Evolutionary conservation across 1,139 yeast species (phyloP).

Genomic region (Magnusiomyces suaveolens): DNA sequence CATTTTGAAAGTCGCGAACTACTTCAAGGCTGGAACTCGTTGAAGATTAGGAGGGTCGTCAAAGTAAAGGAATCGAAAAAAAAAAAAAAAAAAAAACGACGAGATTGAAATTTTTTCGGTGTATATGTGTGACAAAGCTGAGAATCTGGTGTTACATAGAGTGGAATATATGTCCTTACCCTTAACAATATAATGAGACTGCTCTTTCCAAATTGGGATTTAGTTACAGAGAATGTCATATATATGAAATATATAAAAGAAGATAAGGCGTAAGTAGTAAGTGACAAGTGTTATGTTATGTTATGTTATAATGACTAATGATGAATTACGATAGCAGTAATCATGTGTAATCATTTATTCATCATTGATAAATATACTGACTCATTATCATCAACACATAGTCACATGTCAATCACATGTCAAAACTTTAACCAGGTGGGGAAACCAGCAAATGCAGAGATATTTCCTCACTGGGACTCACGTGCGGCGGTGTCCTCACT

Average conservation of each 20-base stretch:
- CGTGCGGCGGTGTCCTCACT: no score
- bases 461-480: no score
- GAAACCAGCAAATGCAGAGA: no score
- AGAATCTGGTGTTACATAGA: neutral
- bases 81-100: no score
- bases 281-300: neutral
- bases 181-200: neutral
- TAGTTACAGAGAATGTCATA: neutral
- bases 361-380: no score
- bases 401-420: no score
- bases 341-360: no score
- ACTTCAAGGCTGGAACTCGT: slow-evolving; percentile 7
- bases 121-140: neutral
- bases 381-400: no score
- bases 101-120: neutral
- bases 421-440: no score
- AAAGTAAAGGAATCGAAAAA: neutral
- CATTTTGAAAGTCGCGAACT: slow-evolving; percentile 35
- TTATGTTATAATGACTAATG: no score
- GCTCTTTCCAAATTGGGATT: neutral
- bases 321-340: no score
- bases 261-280: neutral
- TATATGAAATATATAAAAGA: neutral
- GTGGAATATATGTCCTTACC: neutral
- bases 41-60: slow-evolving; percentile 5